Evolutionary conservation across 495 filamentous ascomycete genomes (phyloP).

Genomic region (Halenospora varia): DNA sequence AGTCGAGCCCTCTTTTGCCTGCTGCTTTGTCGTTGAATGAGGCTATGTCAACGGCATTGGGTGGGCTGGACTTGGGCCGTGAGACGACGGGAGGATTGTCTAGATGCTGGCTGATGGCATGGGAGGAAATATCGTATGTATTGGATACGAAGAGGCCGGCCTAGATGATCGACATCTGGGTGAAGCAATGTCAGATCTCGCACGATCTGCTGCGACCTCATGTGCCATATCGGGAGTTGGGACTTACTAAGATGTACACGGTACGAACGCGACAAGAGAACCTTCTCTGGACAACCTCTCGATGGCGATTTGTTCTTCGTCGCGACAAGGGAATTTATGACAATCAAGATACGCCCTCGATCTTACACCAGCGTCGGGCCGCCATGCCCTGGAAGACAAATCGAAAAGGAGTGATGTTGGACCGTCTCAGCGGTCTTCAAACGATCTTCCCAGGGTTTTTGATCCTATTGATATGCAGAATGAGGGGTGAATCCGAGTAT

Average conservation of each 20-base stretch:
- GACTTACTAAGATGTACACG: background rate
- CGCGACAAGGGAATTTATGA: no score
- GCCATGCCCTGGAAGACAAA: background rate
- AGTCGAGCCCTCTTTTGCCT: background rate
- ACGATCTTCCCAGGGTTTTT: background rate
- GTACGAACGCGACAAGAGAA: background rate
- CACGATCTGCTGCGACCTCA: background rate
- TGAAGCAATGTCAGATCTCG: background rate
- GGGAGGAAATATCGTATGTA: background rate
- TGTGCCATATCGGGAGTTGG: background rate
- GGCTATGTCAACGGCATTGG: background rate
- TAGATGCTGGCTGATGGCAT: background rate
- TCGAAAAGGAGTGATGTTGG: no score
- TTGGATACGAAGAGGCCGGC: background rate
- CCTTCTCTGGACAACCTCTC: no score
- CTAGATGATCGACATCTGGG: background rate
- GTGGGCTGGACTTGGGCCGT: background rate
- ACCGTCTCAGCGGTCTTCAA: background rate
- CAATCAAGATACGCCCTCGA: no score
- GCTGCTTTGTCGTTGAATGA: background rate
- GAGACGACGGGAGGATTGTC: background rate
- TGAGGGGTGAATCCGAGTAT: no score
- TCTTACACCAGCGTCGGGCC: background rate
- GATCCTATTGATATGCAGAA: background rate
- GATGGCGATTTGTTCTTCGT: no score